These are phyloP conservation scores for Apiotrichum veenhuisii DNA, from an alignment of 1,284 basidiomycete species.

Conservation along the genomic window DNA sequence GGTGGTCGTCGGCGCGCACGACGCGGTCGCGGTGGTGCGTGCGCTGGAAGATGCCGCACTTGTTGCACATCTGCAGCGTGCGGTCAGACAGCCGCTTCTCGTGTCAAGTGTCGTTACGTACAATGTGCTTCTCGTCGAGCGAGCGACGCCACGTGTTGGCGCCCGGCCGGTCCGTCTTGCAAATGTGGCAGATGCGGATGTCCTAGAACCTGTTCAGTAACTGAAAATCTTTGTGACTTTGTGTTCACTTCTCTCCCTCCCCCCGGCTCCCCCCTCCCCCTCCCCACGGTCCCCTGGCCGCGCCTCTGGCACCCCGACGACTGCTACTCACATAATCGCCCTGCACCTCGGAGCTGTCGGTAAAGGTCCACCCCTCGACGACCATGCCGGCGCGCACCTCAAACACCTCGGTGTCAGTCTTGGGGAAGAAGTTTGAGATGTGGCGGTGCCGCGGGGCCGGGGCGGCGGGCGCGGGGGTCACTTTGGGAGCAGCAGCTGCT, in stretches of 20 bases:
- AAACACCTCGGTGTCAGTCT: neutral
- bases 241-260: too few species aligned
- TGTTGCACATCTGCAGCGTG: constrained; percentile 15
- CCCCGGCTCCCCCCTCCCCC: too few species aligned
- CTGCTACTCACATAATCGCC: neutral
- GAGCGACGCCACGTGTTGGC: constrained; percentile 17
- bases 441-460: neutral
- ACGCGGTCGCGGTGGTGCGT: constrained; percentile 9
- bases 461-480: too few species aligned
- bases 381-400: neutral
- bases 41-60: constrained; percentile 16
- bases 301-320: neutral
- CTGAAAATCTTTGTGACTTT: too few species aligned
- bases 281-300: too few species aligned
- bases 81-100: too few species aligned
- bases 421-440: neutral
- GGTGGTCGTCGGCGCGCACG: neutral
- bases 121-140: constrained; percentile 5
- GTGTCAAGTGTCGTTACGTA: constrained; percentile 4
- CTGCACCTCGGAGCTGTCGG: neutral
- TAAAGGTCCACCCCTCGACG: neutral
- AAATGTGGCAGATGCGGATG: constrained; percentile 10
- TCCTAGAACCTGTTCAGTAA: too few species aligned
- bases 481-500: too few species aligned
- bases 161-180: constrained; percentile 11